Evolutionary conservation across 2,329 filamentous ascomycete species (phyloP).

Genomic region (Beauveria scarabaeidicola): DNA sequence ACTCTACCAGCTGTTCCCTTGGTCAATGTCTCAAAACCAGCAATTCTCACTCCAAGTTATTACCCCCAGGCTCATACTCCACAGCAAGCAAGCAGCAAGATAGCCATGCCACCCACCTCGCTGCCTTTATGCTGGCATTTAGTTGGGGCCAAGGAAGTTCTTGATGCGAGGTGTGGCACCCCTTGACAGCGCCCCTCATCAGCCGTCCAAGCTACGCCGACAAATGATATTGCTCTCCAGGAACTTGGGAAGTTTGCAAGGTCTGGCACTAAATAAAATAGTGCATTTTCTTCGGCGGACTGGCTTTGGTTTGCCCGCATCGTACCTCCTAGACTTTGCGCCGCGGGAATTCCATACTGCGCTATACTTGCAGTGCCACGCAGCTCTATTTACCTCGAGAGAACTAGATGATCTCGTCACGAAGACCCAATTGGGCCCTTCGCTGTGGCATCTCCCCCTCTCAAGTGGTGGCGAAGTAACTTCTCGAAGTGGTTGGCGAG

Average conservation of each 20-base stretch:
- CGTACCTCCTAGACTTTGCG: neutral
- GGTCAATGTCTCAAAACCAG: neutral
- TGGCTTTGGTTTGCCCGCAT: neutral
- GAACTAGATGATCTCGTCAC: too few relatives aligned
- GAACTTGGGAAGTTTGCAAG: neutral
- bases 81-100: too few relatives aligned
- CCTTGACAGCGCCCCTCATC: neutral
- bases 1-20: too few relatives aligned
- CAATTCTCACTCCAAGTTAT: neutral
- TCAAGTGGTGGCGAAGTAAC: neutral
- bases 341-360: neutral
- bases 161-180: neutral
- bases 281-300: neutral
- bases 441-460: neutral
- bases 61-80: neutral
- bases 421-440: neutral
- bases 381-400: neutral
- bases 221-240: constrained; percentile 1
- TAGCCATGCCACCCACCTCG: too few relatives aligned
- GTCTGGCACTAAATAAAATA: neutral
- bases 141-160: neutral
- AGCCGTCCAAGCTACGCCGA: neutral
- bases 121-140: too few relatives aligned
- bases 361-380: neutral
- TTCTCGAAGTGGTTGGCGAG: neutral